These are phyloP conservation scores for Fusarium verticillioides DNA, from an alignment of 2,329 filamentous ascomycete genomes.

Conservation along the genomic window DNA sequence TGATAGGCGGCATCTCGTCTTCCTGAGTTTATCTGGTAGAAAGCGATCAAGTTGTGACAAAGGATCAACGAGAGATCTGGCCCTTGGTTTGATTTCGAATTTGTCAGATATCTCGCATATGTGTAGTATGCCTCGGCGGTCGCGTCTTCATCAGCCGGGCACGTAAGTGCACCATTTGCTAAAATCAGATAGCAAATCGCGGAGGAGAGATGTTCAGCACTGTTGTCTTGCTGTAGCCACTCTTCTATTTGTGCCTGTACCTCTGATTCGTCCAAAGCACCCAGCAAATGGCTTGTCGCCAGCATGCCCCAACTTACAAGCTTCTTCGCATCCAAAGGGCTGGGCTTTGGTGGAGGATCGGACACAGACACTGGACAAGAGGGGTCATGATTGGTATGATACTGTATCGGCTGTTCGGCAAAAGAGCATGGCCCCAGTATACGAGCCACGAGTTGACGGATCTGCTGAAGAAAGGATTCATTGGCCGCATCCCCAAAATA, in stretches of 20 bases:
- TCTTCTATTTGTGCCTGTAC: background rate
- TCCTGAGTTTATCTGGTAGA: background rate
- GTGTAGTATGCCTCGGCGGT: background rate
- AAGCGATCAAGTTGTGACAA: background rate
- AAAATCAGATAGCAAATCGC: background rate
- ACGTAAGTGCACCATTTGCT: background rate
- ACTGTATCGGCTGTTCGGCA: background rate
- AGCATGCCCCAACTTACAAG: background rate
- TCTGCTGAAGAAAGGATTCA: background rate
- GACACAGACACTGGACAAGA: background rate
- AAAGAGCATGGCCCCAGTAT: background rate
- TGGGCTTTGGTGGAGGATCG: background rate
- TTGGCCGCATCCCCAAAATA: background rate
- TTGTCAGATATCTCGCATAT: background rate
- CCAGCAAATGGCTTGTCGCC: background rate
- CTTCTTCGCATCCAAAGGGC: background rate
- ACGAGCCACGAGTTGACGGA: background rate
- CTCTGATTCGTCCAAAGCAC: background rate
- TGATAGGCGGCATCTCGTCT: background rate
- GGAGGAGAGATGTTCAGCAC: rapidly evolving
- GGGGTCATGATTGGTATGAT: background rate
- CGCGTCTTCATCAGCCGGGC: background rate
- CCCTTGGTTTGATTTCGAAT: background rate
- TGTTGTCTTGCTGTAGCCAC: background rate
- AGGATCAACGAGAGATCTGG: background rate